phyloP scores from a whole-genome alignment of 2,329 filamentous ascomycete species.

The Xylariaceae sp. region DNA sequence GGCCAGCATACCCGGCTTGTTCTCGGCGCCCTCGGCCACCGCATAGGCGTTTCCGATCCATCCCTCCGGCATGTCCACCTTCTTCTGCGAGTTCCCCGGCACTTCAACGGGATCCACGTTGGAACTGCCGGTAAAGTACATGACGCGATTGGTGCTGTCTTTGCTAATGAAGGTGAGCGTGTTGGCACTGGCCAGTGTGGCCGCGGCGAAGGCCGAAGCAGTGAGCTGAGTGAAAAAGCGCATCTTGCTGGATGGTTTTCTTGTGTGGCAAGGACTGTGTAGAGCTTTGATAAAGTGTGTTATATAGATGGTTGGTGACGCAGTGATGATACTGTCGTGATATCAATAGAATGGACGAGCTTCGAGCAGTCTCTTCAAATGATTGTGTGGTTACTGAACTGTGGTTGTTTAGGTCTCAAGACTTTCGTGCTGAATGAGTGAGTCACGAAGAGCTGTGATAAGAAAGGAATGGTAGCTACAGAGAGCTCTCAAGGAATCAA shows the following conservation, averaged over 20 bases:
- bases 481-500: conserved; percentile 17
- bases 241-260: conserved; percentile 38
- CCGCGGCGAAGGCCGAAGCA: conserved; percentile 8
- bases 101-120: conserved; percentile 33
- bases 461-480: conserved; percentile 19
- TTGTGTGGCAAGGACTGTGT: conserved; percentile 6
- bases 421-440: too few relatives aligned
- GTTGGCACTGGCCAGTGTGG: conserved; percentile 29
- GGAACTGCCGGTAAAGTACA: conserved; percentile 42
- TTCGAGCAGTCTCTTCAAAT: too few relatives aligned
- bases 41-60: conserved; percentile 47
- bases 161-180: conserved; percentile 52
- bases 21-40: conserved; percentile 33
- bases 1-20: conserved; percentile 1
- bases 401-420: too few relatives aligned
- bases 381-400: too few relatives aligned
- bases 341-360: too few relatives aligned
- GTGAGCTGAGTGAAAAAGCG: conserved; percentile 31
- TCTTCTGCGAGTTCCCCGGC: conserved; percentile 28
- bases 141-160: conserved; percentile 40
- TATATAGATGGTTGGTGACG: conserved; percentile 11
- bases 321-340: too few relatives aligned
- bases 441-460: conserved; percentile 17
- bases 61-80: conserved; percentile 33
- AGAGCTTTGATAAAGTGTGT: conserved; percentile 6